A percentile compares a stretch with the other conserved stretches of the same genome.
Conservation (phyloP, 129 eudicot genomes). For the Scalesia atractyloides region DNA sequence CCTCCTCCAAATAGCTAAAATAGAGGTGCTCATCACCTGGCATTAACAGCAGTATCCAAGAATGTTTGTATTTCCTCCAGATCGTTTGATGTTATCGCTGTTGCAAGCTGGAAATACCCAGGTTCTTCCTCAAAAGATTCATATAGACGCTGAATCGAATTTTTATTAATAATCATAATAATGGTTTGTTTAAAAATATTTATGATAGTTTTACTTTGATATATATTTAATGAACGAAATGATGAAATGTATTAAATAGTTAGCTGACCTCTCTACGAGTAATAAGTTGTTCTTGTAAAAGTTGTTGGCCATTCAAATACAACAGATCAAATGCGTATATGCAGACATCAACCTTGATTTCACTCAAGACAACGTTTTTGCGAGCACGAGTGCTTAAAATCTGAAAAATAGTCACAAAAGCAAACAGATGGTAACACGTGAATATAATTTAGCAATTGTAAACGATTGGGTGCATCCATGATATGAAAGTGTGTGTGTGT, state of each 20-base stretch:
- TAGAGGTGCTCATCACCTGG: conserved; percentile 49
- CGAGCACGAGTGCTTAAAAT: conserved; percentile 89
- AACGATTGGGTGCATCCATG: background rate
- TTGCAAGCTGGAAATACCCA: conserved; percentile 38
- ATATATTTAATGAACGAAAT: background rate
- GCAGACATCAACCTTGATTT: conserved; percentile 89
- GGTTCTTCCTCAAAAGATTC: conserved; percentile 75
- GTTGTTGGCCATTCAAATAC: conserved; percentile 73
- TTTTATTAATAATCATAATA: no score
- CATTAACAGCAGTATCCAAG: conserved; percentile 75
- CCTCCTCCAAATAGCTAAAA: no score
- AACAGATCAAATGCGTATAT: conserved; percentile 82
- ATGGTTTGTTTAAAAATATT: background rate
- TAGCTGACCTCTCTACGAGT: conserved; percentile 70
- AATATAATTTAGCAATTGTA: background rate
- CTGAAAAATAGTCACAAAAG: conserved; percentile 26
- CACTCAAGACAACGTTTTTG: conserved; percentile 77
- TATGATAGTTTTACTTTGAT: background rate
- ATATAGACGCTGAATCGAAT: conserved; percentile 62
- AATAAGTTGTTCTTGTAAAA: conserved; percentile 81
- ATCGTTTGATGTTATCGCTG: conserved; percentile 63
- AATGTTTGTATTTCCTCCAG: conserved; percentile 88
- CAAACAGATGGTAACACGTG: conserved; percentile 11
- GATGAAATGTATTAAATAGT: background rate
- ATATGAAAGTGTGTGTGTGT: background rate